phyloP scores from a whole-genome alignment of 192 early-diverging fungal species.

The Rhizophagus sp. region DNA sequence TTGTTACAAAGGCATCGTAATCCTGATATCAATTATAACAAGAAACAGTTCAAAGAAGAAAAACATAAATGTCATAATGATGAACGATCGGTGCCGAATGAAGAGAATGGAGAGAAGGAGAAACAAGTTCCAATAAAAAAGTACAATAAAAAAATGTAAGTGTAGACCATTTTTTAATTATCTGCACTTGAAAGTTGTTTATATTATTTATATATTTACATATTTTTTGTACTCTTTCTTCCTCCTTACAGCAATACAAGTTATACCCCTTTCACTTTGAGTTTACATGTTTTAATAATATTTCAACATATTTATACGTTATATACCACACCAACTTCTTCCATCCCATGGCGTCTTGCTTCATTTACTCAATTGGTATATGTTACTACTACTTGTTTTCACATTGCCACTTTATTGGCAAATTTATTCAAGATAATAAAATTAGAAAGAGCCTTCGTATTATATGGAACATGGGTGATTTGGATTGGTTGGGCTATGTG shows the following conservation, averaged over 20 bases:
- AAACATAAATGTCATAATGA: neutral
- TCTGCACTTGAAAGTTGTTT: no score
- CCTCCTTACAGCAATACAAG: slow-evolving; percentile 36
- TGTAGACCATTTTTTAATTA: no score
- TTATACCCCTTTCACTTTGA: slow-evolving; percentile 43
- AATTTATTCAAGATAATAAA: slow-evolving; percentile 43
- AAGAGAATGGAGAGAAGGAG: neutral
- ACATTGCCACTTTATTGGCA: slow-evolving; percentile 45
- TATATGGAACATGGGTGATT: slow-evolving; percentile 61
- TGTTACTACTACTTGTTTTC: slow-evolving; percentile 47
- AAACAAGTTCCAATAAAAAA: neutral
- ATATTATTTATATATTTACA: neutral
- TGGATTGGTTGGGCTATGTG: slow-evolving; percentile 58
- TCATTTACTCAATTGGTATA: slow-evolving; percentile 50
- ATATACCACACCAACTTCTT: slow-evolving; percentile 33
- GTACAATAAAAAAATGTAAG: neutral
- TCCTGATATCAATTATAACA: neutral
- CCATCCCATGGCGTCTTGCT: slow-evolving; percentile 16
- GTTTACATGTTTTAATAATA: slow-evolving; percentile 40
- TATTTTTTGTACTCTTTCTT: neutral
- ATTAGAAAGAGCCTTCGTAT: slow-evolving; percentile 50
- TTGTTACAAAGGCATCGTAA: neutral
- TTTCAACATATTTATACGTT: slow-evolving; percentile 41
- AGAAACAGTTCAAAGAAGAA: neutral
- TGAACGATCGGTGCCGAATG: neutral